Percentiles rank a stretch among this genome's conserved stretches.
phyloP scores from a whole-genome alignment of 1,139 yeast genomes.

The Candida pseudoviswanathii region DNA sequence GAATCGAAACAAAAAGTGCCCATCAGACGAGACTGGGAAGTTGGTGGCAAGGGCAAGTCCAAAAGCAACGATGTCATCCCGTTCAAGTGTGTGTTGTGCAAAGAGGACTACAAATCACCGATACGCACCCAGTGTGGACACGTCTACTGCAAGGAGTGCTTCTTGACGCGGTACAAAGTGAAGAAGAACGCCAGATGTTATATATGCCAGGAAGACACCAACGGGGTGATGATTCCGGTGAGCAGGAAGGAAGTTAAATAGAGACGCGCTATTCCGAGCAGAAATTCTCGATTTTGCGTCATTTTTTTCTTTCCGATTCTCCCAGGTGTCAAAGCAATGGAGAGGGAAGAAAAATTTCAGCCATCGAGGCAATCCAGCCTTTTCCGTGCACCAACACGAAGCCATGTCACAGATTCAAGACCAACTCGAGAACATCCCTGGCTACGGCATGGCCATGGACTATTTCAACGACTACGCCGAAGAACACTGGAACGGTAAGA shows the following conservation, averaged over 20 bases:
- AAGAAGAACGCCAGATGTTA: conserved; percentile 48
- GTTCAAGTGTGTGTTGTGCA: conserved; percentile 67
- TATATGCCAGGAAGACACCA: conserved; percentile 60
- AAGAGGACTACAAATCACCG: conserved; percentile 56
- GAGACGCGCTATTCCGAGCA: too few relatives aligned
- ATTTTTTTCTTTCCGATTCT: background rate
- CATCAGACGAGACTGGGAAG: conserved; percentile 73
- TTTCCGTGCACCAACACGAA: background rate
- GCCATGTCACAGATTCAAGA: conserved; percentile 32
- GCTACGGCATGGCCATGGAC: conserved; percentile 55
- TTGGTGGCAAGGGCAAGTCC: conserved; percentile 7
- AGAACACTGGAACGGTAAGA: conserved; percentile 55
- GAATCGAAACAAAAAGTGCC: conserved; percentile 80
- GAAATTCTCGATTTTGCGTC: background rate
- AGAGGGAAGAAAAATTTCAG: background rate
- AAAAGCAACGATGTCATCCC: conserved; percentile 42
- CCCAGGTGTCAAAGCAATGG: background rate
- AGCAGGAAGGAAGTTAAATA: background rate
- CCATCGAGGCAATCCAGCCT: background rate
- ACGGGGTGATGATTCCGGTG: conserved; percentile 46
- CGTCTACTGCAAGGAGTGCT: conserved; percentile 67
- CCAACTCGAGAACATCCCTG: conserved; percentile 57
- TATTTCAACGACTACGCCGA: conserved; percentile 67
- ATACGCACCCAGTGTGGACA: conserved; percentile 68
- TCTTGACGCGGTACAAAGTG: conserved; percentile 49